Evolutionary conservation across 805 yeast genomes (phyloP), one percentile per base, ranked within the genome.

Genomic region (Candida sithepensis): DNA sequence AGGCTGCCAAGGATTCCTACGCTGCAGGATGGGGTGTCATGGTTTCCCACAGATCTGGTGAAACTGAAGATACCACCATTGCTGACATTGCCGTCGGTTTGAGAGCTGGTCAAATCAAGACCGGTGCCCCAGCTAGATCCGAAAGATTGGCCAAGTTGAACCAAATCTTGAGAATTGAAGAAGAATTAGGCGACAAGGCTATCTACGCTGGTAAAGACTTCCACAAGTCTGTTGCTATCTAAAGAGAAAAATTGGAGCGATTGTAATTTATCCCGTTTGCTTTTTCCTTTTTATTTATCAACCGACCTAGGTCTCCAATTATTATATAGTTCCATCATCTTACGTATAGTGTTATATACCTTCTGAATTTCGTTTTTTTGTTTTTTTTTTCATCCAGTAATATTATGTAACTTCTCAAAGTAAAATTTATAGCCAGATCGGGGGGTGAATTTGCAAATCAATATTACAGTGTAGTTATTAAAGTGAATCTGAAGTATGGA

Each of bases 41-140:
- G 97, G 98, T 94, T 66, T 91, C 97, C 68, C 99, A 92, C 89
- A 90, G 99, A 85, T 91, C 97, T 65, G 99, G 99, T 79, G 99
- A 92, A 83, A 91, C 97, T 61, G 99, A 94, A 81, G 99, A 94
- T 78, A 85, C 95, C 67, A 85, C 88, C 80, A 92, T 92, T 74
- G 98, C 99, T 69, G 98, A 92, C 77, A 82, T 92, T 71, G 79
- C 89, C 67, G 99, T 94, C 66, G 98, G 98, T 81, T 82, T 92
- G 74, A 89, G 97, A 85, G 66, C 96, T 60, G 99, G 97, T 73
- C 98, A 92, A 82, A 88, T 92, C 77, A 92, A 92, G 91, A 88
- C 97, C 63, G 99, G 99, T 85, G 98, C 99, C 71, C 98, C 98
- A 71, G 96, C 97, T 64, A 91, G 99, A 82, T 88, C 97, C 62